A percentile compares a stretch with the other conserved stretches of the same genome.
Conservation (phyloP, 306 rosid genomes). For the Vicia faba region DNA sequence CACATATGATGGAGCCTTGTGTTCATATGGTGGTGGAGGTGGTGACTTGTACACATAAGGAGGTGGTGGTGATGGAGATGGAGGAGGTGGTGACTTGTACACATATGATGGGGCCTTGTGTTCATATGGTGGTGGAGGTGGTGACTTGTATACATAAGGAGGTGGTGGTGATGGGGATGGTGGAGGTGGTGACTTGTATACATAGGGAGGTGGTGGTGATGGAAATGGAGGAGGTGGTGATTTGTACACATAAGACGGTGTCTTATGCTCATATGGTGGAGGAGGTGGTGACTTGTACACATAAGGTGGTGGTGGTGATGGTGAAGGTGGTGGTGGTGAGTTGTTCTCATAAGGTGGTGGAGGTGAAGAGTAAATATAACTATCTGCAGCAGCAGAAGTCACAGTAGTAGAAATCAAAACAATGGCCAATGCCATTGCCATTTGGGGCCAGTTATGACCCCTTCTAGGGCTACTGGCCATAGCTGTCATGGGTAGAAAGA, state of each 20-base stretch:
- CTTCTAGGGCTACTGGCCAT: slow-evolving; percentile 60
- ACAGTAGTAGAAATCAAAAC: slow-evolving; percentile 57
- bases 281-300: too few relatives aligned
- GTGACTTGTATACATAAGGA: neutral
- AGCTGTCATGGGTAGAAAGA: slow-evolving; percentile 47
- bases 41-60: slow-evolving; percentile 1
- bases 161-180: neutral
- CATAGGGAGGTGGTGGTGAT: slow-evolving; percentile 64
- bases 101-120: neutral
- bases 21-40: neutral
- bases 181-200: too few relatives aligned
- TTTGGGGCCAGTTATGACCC: slow-evolving; percentile 73
- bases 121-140: neutral
- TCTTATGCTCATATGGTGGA: neutral
- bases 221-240: slow-evolving; percentile 33
- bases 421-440: slow-evolving; percentile 67
- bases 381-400: slow-evolving; percentile 66
- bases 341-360: slow-evolving; percentile 51
- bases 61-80: too few relatives aligned
- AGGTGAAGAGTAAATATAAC: slow-evolving; percentile 71
- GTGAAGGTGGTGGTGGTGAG: slow-evolving; percentile 28
- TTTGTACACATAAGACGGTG: slow-evolving; percentile 6
- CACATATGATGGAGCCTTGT: neutral
- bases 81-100: too few relatives aligned
- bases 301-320: slow-evolving; percentile 67